Evolutionary conservation across 202 grass and related monocot genomes (phyloP).

Genomic region (Schoenoplectus tabernaemontani): DNA sequence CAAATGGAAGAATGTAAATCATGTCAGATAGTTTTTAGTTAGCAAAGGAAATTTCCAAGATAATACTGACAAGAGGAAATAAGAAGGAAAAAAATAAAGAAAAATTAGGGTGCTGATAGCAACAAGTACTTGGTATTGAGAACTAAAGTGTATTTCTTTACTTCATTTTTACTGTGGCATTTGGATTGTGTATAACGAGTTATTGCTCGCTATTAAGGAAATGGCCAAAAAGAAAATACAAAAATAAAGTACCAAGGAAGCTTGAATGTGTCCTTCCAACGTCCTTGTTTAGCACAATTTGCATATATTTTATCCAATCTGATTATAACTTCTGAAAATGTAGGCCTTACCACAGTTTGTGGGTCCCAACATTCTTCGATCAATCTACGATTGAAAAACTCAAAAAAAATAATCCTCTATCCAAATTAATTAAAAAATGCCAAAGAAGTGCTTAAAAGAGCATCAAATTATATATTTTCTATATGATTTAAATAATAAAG

Average conservation of each 20-base stretch:
- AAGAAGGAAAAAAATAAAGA: background rate
- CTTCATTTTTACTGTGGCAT: background rate
- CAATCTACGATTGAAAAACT: conserved; percentile 36
- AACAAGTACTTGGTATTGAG: background rate
- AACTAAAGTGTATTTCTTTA: background rate
- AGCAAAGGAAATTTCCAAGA: no score
- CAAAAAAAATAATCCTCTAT: background rate
- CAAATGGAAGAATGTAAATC: background rate
- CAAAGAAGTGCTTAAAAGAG: background rate
- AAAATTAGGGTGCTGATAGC: background rate
- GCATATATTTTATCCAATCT: conserved; percentile 76
- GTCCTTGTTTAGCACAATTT: conserved; percentile 48
- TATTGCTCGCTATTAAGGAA: background rate
- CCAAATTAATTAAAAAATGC: background rate
- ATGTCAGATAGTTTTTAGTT: background rate
- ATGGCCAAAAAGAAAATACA: background rate
- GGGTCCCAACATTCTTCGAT: conserved; percentile 89
- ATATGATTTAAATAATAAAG: background rate
- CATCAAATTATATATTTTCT: conserved; percentile 4
- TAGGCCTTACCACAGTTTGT: conserved; percentile 46
- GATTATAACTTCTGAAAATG: conserved; percentile 91
- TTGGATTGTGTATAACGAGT: background rate
- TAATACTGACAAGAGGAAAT: background rate
- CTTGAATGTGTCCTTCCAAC: conserved; percentile 89
- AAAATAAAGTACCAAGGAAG: conserved; percentile 61